Base-by-base conservation (phyloP, 495 filamentous ascomycete species). In the Podospora sp. region DNA sequence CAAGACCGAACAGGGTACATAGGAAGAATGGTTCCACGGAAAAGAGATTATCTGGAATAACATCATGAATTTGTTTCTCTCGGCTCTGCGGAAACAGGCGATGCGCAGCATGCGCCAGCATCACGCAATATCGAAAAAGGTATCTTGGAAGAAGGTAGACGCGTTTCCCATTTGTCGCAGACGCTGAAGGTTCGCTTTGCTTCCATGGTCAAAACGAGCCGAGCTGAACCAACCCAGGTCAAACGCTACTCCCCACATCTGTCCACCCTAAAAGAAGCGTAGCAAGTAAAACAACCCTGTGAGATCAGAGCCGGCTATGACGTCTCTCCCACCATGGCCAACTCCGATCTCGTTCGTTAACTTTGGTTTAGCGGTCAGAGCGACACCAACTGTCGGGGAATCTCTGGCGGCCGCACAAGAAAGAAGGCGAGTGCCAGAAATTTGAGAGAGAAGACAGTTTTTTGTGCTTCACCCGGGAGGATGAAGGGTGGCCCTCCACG, bases 381-480 rank as follows among this genome's bases (percentile, higher is more conserved):
- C n/a, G 24, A 75, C 72, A 75, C 78, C 76, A 76, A 80, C 81
- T 83, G 81, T 83, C 81, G 81, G 73, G 81, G 80, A 81, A 78
- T 77, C 70, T 66, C 46, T 25, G 29, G 24, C 21, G 33, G 22
- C 46, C 60, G 36, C 35, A 18, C 36, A 29, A 20, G 55, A 40
- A 46, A 22, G 27, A 20, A 40, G 16, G 33, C 20, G 20, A 21
- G 35, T n/a, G 27, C 46, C 62, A 51, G 68, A 75, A 78, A 77
- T 81, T 85, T 83, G 84, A 87, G 84, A 87, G 84, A 86, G 84
- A 87, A 87, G 84, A 87, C 84, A 87, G 84, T 75, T 80, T 81
- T 76, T 78, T 72, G 74, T 72, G 65, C 71, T 72, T 71, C 67
- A 67, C 57, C 61, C 21, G 27, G 40, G 21, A 55, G 52, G 20